Base-by-base conservation (phyloP, 805 yeast species). In the Cyberlindnera xishuangbannaensis region DNA sequence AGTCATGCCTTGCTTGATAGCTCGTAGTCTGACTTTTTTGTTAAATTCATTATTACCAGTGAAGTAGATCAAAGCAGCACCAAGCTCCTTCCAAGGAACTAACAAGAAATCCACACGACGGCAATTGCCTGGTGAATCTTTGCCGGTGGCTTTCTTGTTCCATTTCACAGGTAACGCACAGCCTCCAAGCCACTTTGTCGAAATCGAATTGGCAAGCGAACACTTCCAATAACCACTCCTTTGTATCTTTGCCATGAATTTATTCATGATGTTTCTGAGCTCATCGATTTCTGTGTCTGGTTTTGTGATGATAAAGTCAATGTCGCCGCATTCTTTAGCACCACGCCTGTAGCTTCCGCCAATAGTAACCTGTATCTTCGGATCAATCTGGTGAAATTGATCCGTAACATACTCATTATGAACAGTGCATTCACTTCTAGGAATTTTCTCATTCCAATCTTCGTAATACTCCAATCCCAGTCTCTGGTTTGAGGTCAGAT, bases 291-390 rank as follows among this genome's bases (percentile, higher is more conserved):
- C 41, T 1, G 56, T 53, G 5, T 50, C 58, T 12, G 53, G 44
- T 28, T 55, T 59, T 19, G 72, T 66, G 4, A 75, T 33, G 16
- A 75, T 53, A 26, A 71, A 59, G 47, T 75, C 82, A 24, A 75
- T 62, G 44, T 75, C 81, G 2, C 78, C 77, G 39, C 71, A 66
- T 5, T 48, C 48, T 4, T 39, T 28, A n/a, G 57, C 45, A 4
- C 74, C 77, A 15, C 81, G 59, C 21, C 73, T 55, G 47, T 68
- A 74, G 6, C 76, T 70, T 3, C 80, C 80, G 64, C 67, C 67
- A 25, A 69, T 56, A 7, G 57, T 45, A 6, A 62, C 41, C 19
- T 59, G 54, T 15, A 68, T 46, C 1, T 48, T 41, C 0, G 63
- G 48, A 34, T 69, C 72, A 13, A 70, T 36, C 11, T 45, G 40